Evolutionary conservation across 768 basidiomycete species (phyloP), one percentile per base, ranked within the genome.

Genomic region (Pleurotus giganteus): DNA sequence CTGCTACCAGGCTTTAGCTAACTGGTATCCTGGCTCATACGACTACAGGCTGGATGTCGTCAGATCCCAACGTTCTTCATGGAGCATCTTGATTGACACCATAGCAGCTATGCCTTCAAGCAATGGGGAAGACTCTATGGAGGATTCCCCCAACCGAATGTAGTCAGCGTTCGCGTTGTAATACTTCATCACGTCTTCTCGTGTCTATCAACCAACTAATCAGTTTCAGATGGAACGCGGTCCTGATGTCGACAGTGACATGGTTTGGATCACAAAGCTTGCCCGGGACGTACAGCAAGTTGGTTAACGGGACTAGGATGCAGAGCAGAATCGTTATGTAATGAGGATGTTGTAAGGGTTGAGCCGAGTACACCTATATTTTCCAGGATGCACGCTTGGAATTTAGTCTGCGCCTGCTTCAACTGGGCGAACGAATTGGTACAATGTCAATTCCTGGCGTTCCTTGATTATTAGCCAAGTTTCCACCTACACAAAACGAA

Each of bases 381-480:
- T 51, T 80, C 74, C 0, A 82, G 80, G 57, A 93, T 80, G 64
- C 96, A 96, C 5, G 85, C 75, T 59, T 83, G 85, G 79, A 98
- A 98, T 70, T 96, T 97, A 2, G 86, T 82, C 67, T 98, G 94
- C 0, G 94, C 96, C 60, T 89, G 86, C 68, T 93, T 96, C 23
- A 98, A 83, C 62, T 97, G 94, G 9, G 87, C 83, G 65, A 94
- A 98, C 28, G 94, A 96, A 62, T 83, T 89, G 9, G 94, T 91
- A 45, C 98, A 76, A 66, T 97, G 95, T 88, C 44, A 99, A 72
- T 78, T 99, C 96, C 95, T 98, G 67, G n/a, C n/a, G n/a, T n/a
- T n/a, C n/a, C n/a, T n/a, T n/a, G n/a, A n/a, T 21, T 23, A 19
- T 50, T 49, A 15, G 45, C 28, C n/a, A n/a, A n/a, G 45, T 44